Evolutionary conservation across 1,284 basidiomycete genomes (phyloP).

Genomic region (Leccinum pallidistipes): DNA sequence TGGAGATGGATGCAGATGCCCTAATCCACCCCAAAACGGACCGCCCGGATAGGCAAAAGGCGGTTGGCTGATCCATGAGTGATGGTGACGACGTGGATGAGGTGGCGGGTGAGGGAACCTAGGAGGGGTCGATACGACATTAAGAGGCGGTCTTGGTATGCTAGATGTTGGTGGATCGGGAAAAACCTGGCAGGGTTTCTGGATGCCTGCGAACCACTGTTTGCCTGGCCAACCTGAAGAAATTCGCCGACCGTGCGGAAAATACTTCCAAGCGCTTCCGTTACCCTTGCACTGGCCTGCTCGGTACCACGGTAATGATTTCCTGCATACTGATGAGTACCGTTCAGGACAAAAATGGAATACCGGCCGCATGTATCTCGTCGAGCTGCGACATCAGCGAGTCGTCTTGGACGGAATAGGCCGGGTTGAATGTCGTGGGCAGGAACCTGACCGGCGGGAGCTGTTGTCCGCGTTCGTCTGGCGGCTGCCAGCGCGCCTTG

Average conservation of each 20-base stretch:
- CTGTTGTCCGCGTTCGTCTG: slow-evolving; percentile 55
- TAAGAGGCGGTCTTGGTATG: slow-evolving; percentile 3
- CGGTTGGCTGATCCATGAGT: slow-evolving; percentile 26
- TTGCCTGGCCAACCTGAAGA: slow-evolving; percentile 13
- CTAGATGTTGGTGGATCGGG: neutral
- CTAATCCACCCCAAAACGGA: slow-evolving; percentile 15
- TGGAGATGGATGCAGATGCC: slow-evolving; percentile 3
- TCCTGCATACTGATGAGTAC: too few species aligned
- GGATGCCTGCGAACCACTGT: slow-evolving; percentile 3
- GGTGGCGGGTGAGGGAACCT: slow-evolving; percentile 12
- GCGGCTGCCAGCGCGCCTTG: slow-evolving; percentile 72
- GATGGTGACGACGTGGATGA: slow-evolving; percentile 21
- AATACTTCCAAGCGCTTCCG: slow-evolving; percentile 61
- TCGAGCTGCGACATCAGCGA: slow-evolving; percentile 76
- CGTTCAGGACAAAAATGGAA: too few species aligned
- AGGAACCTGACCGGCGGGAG: slow-evolving; percentile 67
- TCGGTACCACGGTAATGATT: too few species aligned
- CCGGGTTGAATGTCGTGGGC: slow-evolving; percentile 81
- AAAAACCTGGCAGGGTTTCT: neutral
- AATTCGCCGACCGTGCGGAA: slow-evolving; percentile 53
- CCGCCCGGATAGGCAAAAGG: slow-evolving; percentile 7
- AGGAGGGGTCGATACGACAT: slow-evolving; percentile 2
- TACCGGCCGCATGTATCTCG: slow-evolving; percentile 71
- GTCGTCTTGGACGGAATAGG: slow-evolving; percentile 76
- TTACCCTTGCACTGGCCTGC: slow-evolving; percentile 59